Evolutionary conservation across 495 filamentous ascomycete genomes (phyloP), one percentile per base, ranked within the genome.

Genomic region (Penicillium tannophilum): DNA sequence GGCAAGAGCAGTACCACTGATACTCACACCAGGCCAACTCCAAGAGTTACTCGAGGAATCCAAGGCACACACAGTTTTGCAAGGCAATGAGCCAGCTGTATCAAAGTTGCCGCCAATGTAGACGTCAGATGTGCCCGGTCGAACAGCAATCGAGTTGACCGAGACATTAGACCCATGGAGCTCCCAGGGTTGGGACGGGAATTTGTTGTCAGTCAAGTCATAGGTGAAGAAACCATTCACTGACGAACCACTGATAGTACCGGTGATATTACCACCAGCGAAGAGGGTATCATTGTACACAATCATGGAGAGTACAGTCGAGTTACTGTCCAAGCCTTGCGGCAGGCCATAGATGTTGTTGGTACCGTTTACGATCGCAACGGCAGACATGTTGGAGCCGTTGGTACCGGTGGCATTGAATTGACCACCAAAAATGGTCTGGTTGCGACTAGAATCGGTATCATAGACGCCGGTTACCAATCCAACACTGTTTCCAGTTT

Each of bases 371-470:
- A 97, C 80, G 66, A 98, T 79, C 30, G 87, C 78, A 16, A 99
- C 79, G 65, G 97, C 97, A 54, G 90, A 74, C 55, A 97, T 79
- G 4, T 77, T 76, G 0, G 87, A 88, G 17, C 88, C 91, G 63
- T 92, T 82, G 44, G 79, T 84, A 24, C 82, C 83, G 16, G 76
- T 85, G 4, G 90, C 86, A 33, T 81, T 83, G 70, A 99, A 99
- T 60, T 92, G 90, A 2, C 94, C 94, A 55, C 90, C 95, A 41
- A 97, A 77, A 28, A 97, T 83, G 5, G 95, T 98, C 28, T 93
- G 75, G 65, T 98, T 97, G 53, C 84, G 81, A 41, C 76, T 78
- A 52, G 82, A 85, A 30, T 77, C 75, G 16, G 77, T 79, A 67
- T 97, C 90, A 69, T 93, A 96, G 6, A 84, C 76, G 19, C 93